Conservation (phyloP, 768 basidiomycete genomes). For the Leucocoprinus birnbaumii region DNA sequence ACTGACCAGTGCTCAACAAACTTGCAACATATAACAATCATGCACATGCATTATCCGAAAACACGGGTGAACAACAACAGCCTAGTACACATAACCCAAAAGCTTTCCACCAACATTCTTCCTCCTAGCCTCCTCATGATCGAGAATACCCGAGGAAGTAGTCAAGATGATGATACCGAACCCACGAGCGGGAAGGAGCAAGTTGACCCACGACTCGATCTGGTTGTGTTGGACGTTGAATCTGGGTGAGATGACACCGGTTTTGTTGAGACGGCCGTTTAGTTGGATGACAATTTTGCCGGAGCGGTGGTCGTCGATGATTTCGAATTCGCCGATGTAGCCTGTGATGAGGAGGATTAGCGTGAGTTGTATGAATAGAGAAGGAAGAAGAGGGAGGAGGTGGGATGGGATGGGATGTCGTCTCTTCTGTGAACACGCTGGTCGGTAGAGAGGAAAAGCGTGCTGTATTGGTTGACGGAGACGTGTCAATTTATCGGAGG, state of each 20-base stretch:
- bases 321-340: conserved; percentile 98
- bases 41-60: too few relatives aligned
- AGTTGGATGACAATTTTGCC: conserved; percentile 99
- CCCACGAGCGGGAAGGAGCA: conserved; percentile 91
- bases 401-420: conserved; percentile 32
- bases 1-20: too few relatives aligned
- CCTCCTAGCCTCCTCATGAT: conserved; percentile 98
- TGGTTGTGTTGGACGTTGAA: conserved; percentile 94
- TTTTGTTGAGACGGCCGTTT: conserved; percentile 98
- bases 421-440: conserved; percentile 58
- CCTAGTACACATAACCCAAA: conserved; percentile 86
- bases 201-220: conserved; percentile 96
- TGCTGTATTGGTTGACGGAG: conserved; percentile 61
- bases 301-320: conserved; percentile 97
- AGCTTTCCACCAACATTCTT: conserved; percentile 98
- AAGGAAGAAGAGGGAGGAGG: not conserved
- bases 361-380: not conserved
- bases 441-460: conserved; percentile 30
- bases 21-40: too few relatives aligned
- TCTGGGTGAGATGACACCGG: conserved; percentile 99
- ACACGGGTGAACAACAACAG: too few relatives aligned
- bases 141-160: conserved; percentile 96
- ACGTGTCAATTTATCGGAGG: conserved; percentile 69
- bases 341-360: conserved; percentile 41
- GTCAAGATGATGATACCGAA: conserved; percentile 98